phyloP scores from a whole-genome alignment of 768 basidiomycete genomes.

The Termitomyces sp. region DNA sequence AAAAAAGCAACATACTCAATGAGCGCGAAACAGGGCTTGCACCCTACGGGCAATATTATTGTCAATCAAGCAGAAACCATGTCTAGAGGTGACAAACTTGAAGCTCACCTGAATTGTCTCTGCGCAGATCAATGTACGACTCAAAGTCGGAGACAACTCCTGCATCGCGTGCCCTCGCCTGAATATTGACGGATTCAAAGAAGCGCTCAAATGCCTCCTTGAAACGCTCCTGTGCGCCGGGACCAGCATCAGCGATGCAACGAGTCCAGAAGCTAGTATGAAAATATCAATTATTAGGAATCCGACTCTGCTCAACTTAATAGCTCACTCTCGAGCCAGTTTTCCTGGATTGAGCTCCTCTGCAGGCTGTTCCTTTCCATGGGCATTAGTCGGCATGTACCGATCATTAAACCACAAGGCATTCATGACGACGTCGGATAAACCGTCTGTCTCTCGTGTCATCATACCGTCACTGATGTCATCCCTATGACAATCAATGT shows the following conservation, averaged over 20 bases:
- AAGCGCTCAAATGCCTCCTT: slow-evolving; percentile 66
- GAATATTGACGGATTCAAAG: slow-evolving; percentile 64
- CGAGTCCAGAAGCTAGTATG: slow-evolving; percentile 63
- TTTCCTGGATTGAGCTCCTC: slow-evolving; percentile 54
- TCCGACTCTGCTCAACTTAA: neutral
- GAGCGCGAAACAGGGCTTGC: slow-evolving; percentile 73
- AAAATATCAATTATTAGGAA: slow-evolving; percentile 1
- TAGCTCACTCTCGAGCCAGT: slow-evolving; percentile 64
- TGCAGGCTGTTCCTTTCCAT: slow-evolving; percentile 33
- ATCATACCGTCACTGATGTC: slow-evolving; percentile 81
- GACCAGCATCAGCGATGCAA: slow-evolving; percentile 51
- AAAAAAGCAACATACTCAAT: slow-evolving; percentile 54
- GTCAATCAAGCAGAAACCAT: neutral
- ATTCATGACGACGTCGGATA: slow-evolving; percentile 70
- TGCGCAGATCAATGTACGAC: slow-evolving; percentile 69
- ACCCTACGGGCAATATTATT: slow-evolving; percentile 28
- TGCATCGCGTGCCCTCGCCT: slow-evolving; percentile 55
- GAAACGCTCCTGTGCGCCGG: slow-evolving; percentile 64
- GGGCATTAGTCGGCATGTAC: slow-evolving; percentile 45
- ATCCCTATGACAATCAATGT: slow-evolving; percentile 36
- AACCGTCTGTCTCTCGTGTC: slow-evolving; percentile 54
- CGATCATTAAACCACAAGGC: slow-evolving; percentile 55
- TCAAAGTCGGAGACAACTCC: slow-evolving; percentile 64
- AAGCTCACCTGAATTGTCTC: slow-evolving; percentile 64
- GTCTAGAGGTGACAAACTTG: no score